A percentile compares a stretch with the other conserved stretches of the same genome.
Conservation (phyloP, 257 asterid species). For the Dorcoceras hygrometricum region DNA sequence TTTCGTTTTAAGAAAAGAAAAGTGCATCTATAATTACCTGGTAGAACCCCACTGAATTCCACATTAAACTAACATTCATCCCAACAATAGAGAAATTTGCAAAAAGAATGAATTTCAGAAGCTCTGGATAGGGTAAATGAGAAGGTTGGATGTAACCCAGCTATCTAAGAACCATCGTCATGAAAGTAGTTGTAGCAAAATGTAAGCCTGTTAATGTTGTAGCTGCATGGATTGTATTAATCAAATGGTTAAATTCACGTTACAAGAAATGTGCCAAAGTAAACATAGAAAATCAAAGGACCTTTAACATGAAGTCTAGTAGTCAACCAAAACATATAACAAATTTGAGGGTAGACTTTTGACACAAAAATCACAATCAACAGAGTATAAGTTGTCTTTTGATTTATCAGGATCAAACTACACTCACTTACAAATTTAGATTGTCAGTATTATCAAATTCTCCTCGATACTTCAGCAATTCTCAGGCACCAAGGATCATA, state of each 20-base stretch:
- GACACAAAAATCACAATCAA: too few relatives aligned
- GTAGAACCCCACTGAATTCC: conserved; percentile 99
- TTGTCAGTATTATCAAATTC: background rate
- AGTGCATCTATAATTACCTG: conserved; percentile 55
- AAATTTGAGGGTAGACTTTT: background rate
- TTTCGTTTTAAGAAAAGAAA: background rate
- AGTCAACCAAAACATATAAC: conserved; percentile 16
- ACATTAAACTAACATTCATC: conserved; percentile 98
- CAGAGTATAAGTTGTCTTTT: too few relatives aligned
- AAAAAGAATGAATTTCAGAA: conserved; percentile 75
- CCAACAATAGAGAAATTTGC: conserved; percentile 98
- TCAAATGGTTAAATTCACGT: conserved; percentile 28
- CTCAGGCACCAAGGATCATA: background rate
- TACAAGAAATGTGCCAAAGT: conserved; percentile 10
- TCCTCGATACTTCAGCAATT: background rate
- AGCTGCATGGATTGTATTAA: conserved; percentile 63
- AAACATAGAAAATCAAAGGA: conserved; percentile 9
- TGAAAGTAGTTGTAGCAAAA: conserved; percentile 91
- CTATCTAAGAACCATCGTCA: conserved; percentile 91
- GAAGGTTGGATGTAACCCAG: conserved; percentile 95
- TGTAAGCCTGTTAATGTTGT: conserved; percentile 95
- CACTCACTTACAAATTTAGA: background rate
- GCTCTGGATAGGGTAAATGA: conserved; percentile 81
- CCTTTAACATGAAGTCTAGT: background rate
- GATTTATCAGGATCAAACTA: too few relatives aligned